Percentiles rank a stretch among this genome's conserved stretches.
These are phyloP conservation scores for Curvularia lunata DNA, from an alignment of 2,329 filamentous ascomycete species.

Conservation along the genomic window DNA sequence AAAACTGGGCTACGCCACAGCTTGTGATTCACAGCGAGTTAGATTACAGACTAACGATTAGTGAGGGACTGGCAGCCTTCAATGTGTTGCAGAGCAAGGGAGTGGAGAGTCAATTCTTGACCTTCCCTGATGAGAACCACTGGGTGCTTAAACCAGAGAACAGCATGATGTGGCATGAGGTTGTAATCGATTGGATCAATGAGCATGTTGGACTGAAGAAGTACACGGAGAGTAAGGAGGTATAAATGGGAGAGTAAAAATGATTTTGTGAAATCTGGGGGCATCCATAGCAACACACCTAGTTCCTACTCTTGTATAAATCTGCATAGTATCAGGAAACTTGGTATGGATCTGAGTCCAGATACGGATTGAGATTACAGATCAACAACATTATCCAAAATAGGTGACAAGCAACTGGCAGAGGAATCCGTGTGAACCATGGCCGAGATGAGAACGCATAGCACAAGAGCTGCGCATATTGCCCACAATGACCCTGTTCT, in stretches of 20 bases:
- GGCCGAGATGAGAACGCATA: too few species aligned
- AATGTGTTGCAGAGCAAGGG: constrained; percentile 80
- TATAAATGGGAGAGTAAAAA: neutral
- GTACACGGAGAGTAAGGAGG: constrained; percentile 40
- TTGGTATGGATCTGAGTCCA: too few species aligned
- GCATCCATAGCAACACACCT: neutral
- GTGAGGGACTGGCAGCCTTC: constrained; percentile 84
- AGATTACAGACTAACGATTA: constrained; percentile 86
- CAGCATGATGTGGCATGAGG: constrained; percentile 84
- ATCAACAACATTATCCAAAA: too few species aligned
- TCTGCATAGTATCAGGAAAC: too few species aligned
- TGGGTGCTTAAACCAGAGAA: constrained; percentile 95
- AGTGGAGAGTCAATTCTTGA: constrained; percentile 77
- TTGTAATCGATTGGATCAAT: constrained; percentile 80
- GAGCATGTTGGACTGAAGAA: constrained; percentile 61
- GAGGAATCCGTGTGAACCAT: too few species aligned
- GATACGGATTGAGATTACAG: too few species aligned
- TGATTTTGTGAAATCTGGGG: too few species aligned
- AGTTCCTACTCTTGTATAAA: neutral
- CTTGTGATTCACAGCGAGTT: constrained; percentile 89
- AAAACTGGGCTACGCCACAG: constrained; percentile 84
- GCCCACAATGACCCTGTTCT: too few species aligned
- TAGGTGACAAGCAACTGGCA: too few species aligned
- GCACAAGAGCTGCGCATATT: too few species aligned
- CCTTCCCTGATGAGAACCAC: constrained; percentile 80